phyloP scores from a whole-genome alignment of 148 eudicot genomes.

The Linanthus parryae region DNA sequence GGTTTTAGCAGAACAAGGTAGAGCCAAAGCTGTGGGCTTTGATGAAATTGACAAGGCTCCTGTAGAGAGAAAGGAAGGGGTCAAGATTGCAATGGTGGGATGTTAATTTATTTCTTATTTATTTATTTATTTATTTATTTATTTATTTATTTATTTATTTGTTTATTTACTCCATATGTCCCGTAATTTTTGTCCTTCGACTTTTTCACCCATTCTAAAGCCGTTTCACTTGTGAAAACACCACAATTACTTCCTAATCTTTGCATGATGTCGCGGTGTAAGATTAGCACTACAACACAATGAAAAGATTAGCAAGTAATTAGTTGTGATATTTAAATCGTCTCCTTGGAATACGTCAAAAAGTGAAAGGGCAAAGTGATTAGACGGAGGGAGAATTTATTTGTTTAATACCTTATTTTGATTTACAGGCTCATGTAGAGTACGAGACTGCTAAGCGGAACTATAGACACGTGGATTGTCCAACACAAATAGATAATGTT shows the following conservation, averaged over 20 bases:
- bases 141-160: neutral
- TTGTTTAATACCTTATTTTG: neutral
- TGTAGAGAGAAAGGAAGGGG: slow-evolving; percentile 95
- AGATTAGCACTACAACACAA: no score
- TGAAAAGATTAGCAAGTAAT: neutral
- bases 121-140: neutral
- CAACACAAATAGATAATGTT: slow-evolving; percentile 86
- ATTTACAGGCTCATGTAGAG: slow-evolving; percentile 80
- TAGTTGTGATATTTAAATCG: neutral
- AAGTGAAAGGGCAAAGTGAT: neutral
- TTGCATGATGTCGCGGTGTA: no score
- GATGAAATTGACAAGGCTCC: slow-evolving; percentile 98
- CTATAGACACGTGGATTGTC: slow-evolving; percentile 89
- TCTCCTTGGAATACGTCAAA: neutral
- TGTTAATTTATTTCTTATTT: neutral
- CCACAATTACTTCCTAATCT: no score
- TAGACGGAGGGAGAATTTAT: neutral
- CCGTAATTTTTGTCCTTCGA: neutral
- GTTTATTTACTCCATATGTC: neutral
- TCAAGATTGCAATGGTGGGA: slow-evolving; percentile 83
- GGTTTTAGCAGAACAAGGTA: slow-evolving; percentile 89
- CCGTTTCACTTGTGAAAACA: no score
- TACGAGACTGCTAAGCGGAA: slow-evolving; percentile 85
- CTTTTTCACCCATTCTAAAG: neutral
- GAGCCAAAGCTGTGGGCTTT: slow-evolving; percentile 89